Percentiles rank a stretch among this genome's conserved stretches.
Conservation (phyloP, 2,329 filamentous ascomycete species). For the Tricladium varicosporioides region DNA sequence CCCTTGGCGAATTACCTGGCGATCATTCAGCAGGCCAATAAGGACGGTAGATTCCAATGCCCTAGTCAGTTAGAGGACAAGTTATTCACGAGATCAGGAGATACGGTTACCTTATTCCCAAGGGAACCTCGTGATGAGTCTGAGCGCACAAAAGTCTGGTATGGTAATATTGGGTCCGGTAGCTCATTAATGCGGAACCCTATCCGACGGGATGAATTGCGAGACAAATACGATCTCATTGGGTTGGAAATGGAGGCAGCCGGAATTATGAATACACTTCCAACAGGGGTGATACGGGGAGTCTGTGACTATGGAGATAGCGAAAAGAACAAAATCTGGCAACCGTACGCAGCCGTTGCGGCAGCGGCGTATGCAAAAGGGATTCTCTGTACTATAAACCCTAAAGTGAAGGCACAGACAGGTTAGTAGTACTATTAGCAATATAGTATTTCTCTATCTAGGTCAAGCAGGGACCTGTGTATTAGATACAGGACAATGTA, state of each 20-base stretch:
- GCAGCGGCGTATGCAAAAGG: background rate
- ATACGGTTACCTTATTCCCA: too few relatives aligned
- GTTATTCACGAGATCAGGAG: background rate
- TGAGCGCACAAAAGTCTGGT: background rate
- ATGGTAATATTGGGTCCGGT: constrained; percentile 15
- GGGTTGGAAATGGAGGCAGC: background rate
- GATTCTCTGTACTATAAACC: background rate
- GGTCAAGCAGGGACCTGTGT: too few relatives aligned
- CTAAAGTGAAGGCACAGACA: background rate
- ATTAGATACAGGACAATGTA: too few relatives aligned
- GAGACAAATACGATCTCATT: background rate
- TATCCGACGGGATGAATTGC: background rate
- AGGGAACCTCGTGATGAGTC: background rate
- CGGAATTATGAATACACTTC: background rate
- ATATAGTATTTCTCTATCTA: too few relatives aligned
- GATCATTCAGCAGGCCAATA: background rate
- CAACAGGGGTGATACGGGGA: background rate
- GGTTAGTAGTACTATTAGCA: background rate
- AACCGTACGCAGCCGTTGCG: background rate
- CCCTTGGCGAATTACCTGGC: background rate
- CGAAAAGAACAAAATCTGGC: background rate
- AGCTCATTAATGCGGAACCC: constrained; percentile 11
- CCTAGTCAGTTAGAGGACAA: background rate
- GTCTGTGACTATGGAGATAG: background rate
- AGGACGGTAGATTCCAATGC: background rate